Evolutionary conservation across 2,329 filamentous ascomycete genomes (phyloP).

Genomic region (Meredithiella fracta): DNA sequence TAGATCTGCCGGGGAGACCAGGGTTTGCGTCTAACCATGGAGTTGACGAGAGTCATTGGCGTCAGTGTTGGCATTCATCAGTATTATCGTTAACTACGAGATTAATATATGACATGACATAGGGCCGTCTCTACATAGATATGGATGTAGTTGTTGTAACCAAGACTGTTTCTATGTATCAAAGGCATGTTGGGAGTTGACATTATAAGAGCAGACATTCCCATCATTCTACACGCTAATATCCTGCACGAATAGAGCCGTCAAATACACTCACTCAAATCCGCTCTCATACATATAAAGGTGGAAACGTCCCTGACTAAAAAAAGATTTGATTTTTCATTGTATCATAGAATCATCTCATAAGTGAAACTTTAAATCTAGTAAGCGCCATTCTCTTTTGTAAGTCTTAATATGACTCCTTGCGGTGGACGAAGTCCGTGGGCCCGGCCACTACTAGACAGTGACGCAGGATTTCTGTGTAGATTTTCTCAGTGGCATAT

Average conservation of each 20-base stretch:
- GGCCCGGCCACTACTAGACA: neutral
- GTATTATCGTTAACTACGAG: neutral
- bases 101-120: neutral
- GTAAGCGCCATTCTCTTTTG: neutral
- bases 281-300: no score
- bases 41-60: neutral
- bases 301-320: no score
- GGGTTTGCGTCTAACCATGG: neutral
- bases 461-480: neutral
- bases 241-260: no score
- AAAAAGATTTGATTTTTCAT: no score
- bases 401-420: conserved; percentile 11
- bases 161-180: neutral
- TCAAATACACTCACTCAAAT: no score
- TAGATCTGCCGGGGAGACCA: neutral
- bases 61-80: neutral
- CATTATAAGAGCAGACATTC: neutral
- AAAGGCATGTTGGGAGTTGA: neutral
- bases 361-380: no score
- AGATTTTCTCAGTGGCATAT: neutral
- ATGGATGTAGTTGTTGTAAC: neutral
- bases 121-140: neutral
- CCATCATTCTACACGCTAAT: neutral
- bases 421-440: conserved; percentile 12
- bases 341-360: no score